phyloP scores from a whole-genome alignment of 352 stramenopile species.

The Phytophthora hibernalis region DNA sequence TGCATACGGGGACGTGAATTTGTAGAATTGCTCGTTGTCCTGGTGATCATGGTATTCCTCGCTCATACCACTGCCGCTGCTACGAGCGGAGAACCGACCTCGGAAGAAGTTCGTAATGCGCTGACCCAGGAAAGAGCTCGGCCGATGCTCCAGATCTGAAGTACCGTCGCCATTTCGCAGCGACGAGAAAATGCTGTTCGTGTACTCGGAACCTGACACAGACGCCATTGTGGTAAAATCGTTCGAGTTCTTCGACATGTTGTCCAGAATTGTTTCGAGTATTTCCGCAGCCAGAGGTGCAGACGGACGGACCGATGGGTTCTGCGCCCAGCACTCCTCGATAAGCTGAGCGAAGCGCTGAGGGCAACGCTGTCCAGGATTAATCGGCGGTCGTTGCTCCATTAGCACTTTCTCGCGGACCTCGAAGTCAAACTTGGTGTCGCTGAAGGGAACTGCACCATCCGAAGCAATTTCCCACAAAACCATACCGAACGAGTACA shows the following conservation, averaged over 20 bases:
- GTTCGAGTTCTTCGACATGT: constrained; percentile 49
- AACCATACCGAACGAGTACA: constrained; percentile 82
- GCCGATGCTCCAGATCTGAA: constrained; percentile 51
- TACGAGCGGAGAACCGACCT: constrained; percentile 50
- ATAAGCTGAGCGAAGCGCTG: constrained; percentile 65
- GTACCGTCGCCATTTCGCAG: constrained; percentile 40
- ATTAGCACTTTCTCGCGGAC: constrained; percentile 67
- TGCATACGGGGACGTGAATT: constrained; percentile 55
- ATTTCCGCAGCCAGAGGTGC: constrained; percentile 56
- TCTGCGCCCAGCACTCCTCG: constrained; percentile 68
- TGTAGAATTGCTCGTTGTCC: constrained; percentile 50
- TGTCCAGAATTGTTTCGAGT: constrained; percentile 63
- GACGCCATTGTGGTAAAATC: constrained; percentile 42
- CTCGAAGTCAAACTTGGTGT: constrained; percentile 77
- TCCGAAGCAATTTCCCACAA: constrained; percentile 76
- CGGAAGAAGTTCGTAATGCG: constrained; percentile 80
- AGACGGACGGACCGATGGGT: constrained; percentile 47
- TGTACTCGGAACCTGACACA: constrained; percentile 50
- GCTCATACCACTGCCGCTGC: constrained; percentile 49
- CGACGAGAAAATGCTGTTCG: constrained; percentile 70
- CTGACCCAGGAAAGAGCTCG: constrained; percentile 47
- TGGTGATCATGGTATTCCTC: constrained; percentile 45
- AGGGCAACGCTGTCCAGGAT: constrained; percentile 52
- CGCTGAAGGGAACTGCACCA: constrained; percentile 64
- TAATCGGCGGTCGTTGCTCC: constrained; percentile 61